Base-by-base conservation (phyloP, 805 yeast species). In the Teunomyces gatunensis region DNA sequence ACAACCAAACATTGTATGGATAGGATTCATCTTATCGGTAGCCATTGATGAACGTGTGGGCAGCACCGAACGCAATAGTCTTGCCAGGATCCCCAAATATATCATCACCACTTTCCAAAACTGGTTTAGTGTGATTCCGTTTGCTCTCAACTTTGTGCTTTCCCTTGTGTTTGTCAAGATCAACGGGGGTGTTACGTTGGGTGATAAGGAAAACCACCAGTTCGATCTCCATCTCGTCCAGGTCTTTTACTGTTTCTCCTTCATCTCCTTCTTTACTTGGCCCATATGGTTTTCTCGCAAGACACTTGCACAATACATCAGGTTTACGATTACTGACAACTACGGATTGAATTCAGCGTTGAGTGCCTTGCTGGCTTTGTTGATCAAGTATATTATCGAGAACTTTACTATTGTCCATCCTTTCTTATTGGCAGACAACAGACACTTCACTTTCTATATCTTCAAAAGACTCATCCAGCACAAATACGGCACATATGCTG, bases 1-100 rank as follows among this genome's bases (percentile, higher is more conserved):
- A 52, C 99, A 94, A 58, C 94, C 99, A 0, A 94, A 94, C 58
- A 83, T 94, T 29, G 72, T 90, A 0, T 94, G 99, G 99, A 75
- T 81, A 11, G 81, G 78, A 0, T 83, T 87, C 53, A 71, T 84
- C 0, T 67, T 81, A 45, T 75, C 80, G 0, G 63, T 81, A 1
- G 69, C 81, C 6, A 62, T 87, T 23, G 89, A 85, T 55, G 64
- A 75, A 48, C 20, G 69, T 42, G 64, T 74, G 13, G 54, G 54
- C 5, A 33, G 54, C 5, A 33, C 36, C 13, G 21, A 44, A 11
- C 33, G 28, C 7, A 46, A 71, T 68, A 46, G 51, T n/a, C n/a
- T 51, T 4, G 25, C 32, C 2, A 44, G 57, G 36, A 27, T 51
- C 3, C 17, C 50, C 13, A 44, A 48, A 32, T 62, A 58, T 34